Base-by-base conservation (phyloP, 208 protist species). In the Trypanosoma cruzi region DNA sequence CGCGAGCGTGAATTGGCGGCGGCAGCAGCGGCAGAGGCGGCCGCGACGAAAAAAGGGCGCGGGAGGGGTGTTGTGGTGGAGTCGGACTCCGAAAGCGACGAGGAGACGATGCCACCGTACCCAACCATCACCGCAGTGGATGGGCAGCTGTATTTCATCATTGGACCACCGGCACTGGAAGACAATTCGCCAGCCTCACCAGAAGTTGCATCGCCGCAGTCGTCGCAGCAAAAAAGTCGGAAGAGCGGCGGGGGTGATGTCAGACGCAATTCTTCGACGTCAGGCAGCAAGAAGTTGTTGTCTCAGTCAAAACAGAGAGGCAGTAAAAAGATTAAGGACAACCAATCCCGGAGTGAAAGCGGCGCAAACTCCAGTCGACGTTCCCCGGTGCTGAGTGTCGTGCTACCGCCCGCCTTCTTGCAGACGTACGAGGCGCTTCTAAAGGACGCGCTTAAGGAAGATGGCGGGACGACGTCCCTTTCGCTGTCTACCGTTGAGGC, bases 131-230 rank as follows among this genome's bases (percentile, higher is more conserved):
- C 65, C 2, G 77, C 75, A 20, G 24, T 29, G 14, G 75, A 84
- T 46, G 82, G 82, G 46, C 52, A 63, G 46, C 48, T 73, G 22
- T 83, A 75, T 68, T 81, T 73, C 37, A 56, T 84, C 32, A 73
- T 84, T 6, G 60, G 46, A 4, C 64, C 65, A 18, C 58, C 83
- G 20, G n/a, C 52, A 2, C 44, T 82, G 29, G 68, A 64, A 3
- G 69, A 69, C 34, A 29, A 28, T 22, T 29, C 29, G 55, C 32
- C 55, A 5, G 24, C 36, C 28, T 20, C 32, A 26, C 11, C 22
- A 18, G 55, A 4, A 40, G 31, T 3, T 18, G 48, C 36, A 40
- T 16, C 69, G 29, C 20, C n/a, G 34, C 24, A 4, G 7, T 26
- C 22, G 69, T 24, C 32, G 58, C 7, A 26, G 31, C 36, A 11